These are phyloP conservation scores for Picochlorum costavermella DNA, from an alignment of 139 green algal species.

Conservation along the genomic window DNA sequence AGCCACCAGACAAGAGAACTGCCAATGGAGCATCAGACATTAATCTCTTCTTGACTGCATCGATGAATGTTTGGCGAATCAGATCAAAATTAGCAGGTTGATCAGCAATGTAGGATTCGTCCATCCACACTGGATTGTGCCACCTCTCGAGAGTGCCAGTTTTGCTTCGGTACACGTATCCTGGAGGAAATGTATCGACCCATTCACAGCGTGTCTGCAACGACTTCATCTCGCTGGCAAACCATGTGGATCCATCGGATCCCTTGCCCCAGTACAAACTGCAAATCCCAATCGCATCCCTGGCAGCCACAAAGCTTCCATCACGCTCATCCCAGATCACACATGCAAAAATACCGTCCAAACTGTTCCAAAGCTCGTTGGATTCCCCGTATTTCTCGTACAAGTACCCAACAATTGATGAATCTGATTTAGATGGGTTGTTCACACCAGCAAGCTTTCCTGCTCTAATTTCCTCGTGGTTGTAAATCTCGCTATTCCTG, in stretches of 20 bases:
- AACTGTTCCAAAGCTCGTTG: constrained; percentile 60
- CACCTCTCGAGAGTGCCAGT: constrained; percentile 67
- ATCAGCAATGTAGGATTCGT: constrained; percentile 32
- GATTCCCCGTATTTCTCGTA: constrained; percentile 58
- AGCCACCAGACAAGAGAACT: constrained; percentile 89
- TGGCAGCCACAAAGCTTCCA: constrained; percentile 59
- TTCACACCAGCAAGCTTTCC: constrained; percentile 31
- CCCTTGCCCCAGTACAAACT: constrained; percentile 88
- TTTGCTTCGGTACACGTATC: constrained; percentile 71
- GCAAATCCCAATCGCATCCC: constrained; percentile 92
- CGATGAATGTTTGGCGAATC: constrained; percentile 59
- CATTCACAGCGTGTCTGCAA: constrained; percentile 55
- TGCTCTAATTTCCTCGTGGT: constrained; percentile 41
- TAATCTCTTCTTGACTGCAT: constrained; percentile 82
- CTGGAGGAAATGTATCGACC: constrained; percentile 71
- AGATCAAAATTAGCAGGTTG: constrained; percentile 27
- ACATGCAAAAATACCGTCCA: constrained; percentile 95
- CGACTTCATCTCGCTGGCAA: constrained; percentile 94
- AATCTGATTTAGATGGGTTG: constrained; percentile 48
- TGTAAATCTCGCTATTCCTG: constrained; percentile 72
- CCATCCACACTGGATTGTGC: constrained; percentile 75
- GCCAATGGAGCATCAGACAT: constrained; percentile 94
- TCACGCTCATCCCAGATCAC: constrained; percentile 61
- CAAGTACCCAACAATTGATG: constrained; percentile 40
- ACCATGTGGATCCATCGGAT: constrained; percentile 77